Percentiles rank a stretch among this genome's conserved stretches.
Evolutionary conservation across 371 early-diverging fungal genomes (phyloP).

Genomic region (Mucor saturninus): DNA sequence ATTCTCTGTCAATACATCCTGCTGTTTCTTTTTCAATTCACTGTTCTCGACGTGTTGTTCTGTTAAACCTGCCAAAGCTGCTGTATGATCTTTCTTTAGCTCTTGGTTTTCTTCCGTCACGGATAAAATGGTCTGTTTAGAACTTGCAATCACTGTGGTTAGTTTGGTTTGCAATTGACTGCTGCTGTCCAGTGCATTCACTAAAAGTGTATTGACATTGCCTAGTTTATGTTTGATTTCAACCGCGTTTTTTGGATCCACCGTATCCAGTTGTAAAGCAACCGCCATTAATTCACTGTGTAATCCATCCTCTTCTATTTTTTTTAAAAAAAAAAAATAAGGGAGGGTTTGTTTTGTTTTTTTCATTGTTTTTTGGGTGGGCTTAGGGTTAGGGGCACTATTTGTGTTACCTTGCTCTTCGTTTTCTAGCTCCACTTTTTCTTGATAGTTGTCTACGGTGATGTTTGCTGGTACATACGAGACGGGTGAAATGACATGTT

Average conservation of each 20-base stretch:
- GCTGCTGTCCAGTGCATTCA: constrained; percentile 8
- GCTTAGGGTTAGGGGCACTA: neutral
- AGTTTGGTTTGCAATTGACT: constrained; percentile 4
- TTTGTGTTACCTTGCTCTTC: neutral
- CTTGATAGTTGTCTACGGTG: neutral
- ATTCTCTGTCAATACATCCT: neutral
- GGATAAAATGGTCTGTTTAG: constrained; percentile 13
- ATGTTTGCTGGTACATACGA: too few species aligned
- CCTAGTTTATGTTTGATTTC: constrained; percentile 6
- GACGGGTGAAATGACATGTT: too few species aligned
- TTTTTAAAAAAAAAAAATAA: neutral
- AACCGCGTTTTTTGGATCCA: constrained; percentile 12
- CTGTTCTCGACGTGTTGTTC: neutral
- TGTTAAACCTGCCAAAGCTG: neutral
- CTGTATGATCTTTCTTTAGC: neutral
- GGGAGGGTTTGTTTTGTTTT: neutral
- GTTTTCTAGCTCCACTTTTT: neutral
- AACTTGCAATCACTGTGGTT: constrained; percentile 10
- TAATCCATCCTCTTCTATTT: neutral
- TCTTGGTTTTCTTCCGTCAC: constrained; percentile 13
- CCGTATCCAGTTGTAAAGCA: constrained; percentile 9
- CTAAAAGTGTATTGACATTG: constrained; percentile 4
- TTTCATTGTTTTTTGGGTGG: neutral
- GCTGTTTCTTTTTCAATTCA: neutral
- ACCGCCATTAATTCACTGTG: constrained; percentile 18